phyloP scores from a whole-genome alignment of 2,329 filamentous ascomycete species.

The Talaromyces sp. region DNA sequence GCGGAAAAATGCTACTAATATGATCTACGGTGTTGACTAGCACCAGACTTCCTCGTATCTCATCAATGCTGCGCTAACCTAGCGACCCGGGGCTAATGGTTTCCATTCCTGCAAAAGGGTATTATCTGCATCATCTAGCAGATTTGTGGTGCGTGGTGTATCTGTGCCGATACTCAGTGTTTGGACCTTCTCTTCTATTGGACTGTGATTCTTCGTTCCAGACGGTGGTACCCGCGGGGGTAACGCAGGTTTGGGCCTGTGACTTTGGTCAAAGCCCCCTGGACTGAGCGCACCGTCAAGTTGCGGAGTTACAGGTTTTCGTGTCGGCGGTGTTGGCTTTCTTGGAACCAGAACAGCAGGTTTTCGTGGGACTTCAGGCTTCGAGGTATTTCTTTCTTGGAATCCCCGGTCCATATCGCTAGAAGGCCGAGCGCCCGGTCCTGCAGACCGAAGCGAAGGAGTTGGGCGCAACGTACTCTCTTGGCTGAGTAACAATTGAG shows the following conservation, averaged over 20 bases:
- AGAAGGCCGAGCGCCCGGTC: neutral
- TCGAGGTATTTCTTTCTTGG: neutral
- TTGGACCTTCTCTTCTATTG: neutral
- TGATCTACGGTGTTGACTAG: neutral
- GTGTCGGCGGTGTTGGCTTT: neutral
- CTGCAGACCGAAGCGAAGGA: neutral
- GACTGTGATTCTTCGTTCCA: neutral
- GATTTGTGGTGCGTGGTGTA: neutral
- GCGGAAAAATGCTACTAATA: neutral
- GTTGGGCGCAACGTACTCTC: neutral
- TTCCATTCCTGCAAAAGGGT: conserved; percentile 7
- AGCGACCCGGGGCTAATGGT: conserved; percentile 6
- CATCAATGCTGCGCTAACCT: neutral
- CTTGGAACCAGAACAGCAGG: neutral
- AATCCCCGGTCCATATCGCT: neutral
- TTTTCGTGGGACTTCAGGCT: conserved; percentile 1
- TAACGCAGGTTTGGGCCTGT: conserved; percentile 5
- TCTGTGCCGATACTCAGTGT: neutral
- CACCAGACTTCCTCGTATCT: neutral
- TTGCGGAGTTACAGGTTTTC: neutral
- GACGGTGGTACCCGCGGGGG: conserved; percentile 6
- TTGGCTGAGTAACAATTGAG: conserved; percentile 2
- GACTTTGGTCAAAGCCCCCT: neutral
- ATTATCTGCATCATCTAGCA: conserved; percentile 4
- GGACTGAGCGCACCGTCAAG: neutral